These are phyloP conservation scores for Xylaria flabelliformis DNA, from an alignment of 495 filamentous ascomycete species.

Conservation along the genomic window DNA sequence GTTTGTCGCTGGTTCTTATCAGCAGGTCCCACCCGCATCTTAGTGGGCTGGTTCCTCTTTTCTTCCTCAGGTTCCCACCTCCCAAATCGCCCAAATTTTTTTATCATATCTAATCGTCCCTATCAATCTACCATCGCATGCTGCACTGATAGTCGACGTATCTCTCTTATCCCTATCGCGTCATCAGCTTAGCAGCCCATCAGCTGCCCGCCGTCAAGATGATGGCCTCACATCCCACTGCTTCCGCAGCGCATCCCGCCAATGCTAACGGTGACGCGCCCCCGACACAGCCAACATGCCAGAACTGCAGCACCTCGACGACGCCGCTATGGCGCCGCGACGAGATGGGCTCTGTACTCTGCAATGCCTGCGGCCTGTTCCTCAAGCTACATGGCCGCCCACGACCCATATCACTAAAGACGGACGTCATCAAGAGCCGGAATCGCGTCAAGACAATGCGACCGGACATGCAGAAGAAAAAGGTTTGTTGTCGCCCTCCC, in stretches of 20 bases:
- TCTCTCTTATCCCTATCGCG: constrained; percentile 26
- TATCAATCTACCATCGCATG: constrained; percentile 34
- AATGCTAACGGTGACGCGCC: constrained; percentile 61
- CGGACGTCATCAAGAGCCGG: constrained; percentile 99
- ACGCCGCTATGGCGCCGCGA: constrained; percentile 97
- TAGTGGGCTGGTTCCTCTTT: constrained; percentile 25
- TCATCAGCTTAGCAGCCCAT: constrained; percentile 19
- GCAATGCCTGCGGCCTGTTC: constrained; percentile 97
- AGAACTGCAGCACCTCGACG: constrained; percentile 95
- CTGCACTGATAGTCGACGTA: constrained; percentile 31
- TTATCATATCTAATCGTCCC: constrained; percentile 44
- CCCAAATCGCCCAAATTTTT: constrained; percentile 39
- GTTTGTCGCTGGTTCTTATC: constrained; percentile 21
- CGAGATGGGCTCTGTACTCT: constrained; percentile 95
- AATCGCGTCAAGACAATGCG: constrained; percentile 92
- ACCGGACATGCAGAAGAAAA: constrained; percentile 79
- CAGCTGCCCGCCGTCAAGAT: constrained; percentile 34
- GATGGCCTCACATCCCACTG: constrained; percentile 44
- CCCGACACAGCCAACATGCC: constrained; percentile 88
- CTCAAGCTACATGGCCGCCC: constrained; percentile 94
- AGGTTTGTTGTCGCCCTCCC: constrained; percentile 59
- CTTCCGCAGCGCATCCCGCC: constrained; percentile 28
- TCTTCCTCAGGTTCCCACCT: constrained; percentile 29
- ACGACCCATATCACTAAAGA: constrained; percentile 95
- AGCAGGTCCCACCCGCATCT: constrained; percentile 13